Percentiles rank a stretch among this genome's conserved stretches.
Conservation (phyloP, 495 filamentous ascomycete species). For the Thozetella sp. region DNA sequence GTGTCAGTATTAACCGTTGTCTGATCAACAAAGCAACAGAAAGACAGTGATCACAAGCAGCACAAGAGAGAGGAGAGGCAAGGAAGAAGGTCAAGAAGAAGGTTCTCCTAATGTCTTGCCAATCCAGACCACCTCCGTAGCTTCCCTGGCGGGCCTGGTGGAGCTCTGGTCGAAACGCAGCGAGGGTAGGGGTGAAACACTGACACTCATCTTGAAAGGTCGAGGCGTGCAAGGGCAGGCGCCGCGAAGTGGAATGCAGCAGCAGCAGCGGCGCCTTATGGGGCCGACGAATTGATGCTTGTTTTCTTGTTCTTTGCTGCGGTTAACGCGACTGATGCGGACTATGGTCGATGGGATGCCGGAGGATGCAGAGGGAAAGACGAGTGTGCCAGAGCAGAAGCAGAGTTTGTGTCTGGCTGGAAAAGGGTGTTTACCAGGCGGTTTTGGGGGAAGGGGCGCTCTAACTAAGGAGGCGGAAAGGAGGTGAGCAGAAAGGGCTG, state of each 20-base stretch:
- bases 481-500: not conserved
- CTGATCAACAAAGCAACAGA: not conserved
- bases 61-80: not conserved
- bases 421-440: not conserved
- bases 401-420: too few species aligned
- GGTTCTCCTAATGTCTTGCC: not conserved
- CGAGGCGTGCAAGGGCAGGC: constrained; percentile 9
- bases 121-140: not conserved
- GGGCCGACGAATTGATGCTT: too few species aligned
- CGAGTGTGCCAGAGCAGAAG: too few species aligned
- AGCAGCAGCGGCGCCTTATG: not conserved
- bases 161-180: constrained; percentile 10
- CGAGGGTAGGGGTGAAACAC: constrained; percentile 25
- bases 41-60: not conserved
- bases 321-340: not conserved
- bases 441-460: too few species aligned
- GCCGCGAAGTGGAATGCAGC: not conserved
- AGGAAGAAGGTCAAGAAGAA: not conserved
- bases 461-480: not conserved
- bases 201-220: constrained; percentile 44
- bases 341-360: not conserved
- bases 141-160: constrained; percentile 4
- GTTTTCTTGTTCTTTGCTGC: not conserved
- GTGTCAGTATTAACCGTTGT: constrained; percentile 26
- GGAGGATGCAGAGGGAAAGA: not conserved